Base-by-base conservation (phyloP, 2,329 filamentous ascomycete species). In the Exophiala mesophila region DNA sequence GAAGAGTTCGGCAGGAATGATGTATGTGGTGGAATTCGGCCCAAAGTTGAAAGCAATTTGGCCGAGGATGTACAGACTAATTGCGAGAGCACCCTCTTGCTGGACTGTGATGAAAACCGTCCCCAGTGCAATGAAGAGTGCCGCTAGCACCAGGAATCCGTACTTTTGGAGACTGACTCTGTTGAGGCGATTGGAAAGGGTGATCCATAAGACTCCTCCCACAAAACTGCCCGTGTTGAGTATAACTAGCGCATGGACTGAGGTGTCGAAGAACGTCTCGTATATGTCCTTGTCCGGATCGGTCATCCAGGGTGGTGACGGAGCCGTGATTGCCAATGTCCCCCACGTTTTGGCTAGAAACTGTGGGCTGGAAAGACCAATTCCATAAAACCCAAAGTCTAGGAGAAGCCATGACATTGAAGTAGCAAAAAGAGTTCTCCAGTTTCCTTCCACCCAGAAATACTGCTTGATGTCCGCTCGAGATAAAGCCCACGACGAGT, bases 351-450 rank as follows among this genome's bases (percentile, higher is more conserved):
- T 67, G 3, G 63, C 63, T 6, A 68, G 55, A 36, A 65, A 66
- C 36, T 67, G 64, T 2, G 65, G 65, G 19, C 57, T 65, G 1
- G 64, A 66, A 4, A 77, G 63, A 3, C 70, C 70, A 41, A 77
- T 72, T 2, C 74, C 75, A 46, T 77, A 77, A 49, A 77, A 78
- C 10, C 71, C 72, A n/a, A 78, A 67, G 41, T 79, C 76, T 8
- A 78, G 63, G 4, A 76, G 66, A 23, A 76, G 69, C 74, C 74
- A 78, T 15, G 69, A 67, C 18, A 70, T 58, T 1, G 71, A 65
- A 2, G 72, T 74, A n/a, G 63, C 63, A 9, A 61, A 57, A n/a
- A 69, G 52, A 9, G 61, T 63, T 24, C 60, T 60, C 66, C 65
- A 68, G 48, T 68, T 69, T 2, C 64, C 62, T 36, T 69, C 65